phyloP scores from a whole-genome alignment of 1,139 yeast species.

The Groenewaldozyma sp. region DNA sequence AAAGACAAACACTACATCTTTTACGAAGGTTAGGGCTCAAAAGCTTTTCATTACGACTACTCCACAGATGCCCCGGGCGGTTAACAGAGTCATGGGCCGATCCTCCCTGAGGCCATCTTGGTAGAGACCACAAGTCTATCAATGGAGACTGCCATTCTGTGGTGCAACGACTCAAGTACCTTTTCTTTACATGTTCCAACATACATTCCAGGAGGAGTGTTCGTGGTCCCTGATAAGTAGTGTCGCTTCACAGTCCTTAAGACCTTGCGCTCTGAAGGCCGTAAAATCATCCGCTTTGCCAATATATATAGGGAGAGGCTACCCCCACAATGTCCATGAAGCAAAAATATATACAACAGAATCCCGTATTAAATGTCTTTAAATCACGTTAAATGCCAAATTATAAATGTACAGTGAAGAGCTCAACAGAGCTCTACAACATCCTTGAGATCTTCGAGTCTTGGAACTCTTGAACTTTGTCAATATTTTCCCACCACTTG shows the following conservation, averaged over 20 bases:
- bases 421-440: slow-evolving; percentile 6
- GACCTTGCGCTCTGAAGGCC: too few species aligned
- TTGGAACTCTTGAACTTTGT: slow-evolving; percentile 39
- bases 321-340: neutral
- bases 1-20: too few species aligned
- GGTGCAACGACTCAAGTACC: too few species aligned
- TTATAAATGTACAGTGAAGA: neutral
- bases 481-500: slow-evolving; percentile 86
- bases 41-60: too few species aligned
- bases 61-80: too few species aligned
- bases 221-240: neutral
- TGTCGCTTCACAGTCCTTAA: neutral
- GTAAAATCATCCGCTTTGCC: neutral
- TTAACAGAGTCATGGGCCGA: too few species aligned
- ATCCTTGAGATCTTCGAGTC: slow-evolving; percentile 24
- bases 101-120: too few species aligned
- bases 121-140: too few species aligned
- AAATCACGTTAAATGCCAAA: neutral
- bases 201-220: neutral
- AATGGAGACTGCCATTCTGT: too few species aligned
- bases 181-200: too few species aligned
- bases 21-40: too few species aligned
- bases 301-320: neutral
- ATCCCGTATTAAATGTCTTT: neutral
- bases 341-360: too few species aligned